phyloP scores from a whole-genome alignment of 192 early-diverging fungal species.

The Allomyces macrogynus region DNA sequence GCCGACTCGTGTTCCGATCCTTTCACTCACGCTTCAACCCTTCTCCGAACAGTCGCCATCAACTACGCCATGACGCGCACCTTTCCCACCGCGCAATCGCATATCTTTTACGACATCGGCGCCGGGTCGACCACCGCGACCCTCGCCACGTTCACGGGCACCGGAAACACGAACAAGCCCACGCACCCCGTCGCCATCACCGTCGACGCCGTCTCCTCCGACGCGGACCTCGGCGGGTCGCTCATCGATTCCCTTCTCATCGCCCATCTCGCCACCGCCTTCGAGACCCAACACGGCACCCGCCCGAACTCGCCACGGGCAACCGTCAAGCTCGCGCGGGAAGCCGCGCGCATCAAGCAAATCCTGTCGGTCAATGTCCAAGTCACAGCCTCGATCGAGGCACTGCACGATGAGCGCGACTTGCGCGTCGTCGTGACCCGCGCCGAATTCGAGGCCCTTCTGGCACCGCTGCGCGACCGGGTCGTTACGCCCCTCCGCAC shows the following conservation, averaged over 20 bases:
- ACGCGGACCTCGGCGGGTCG: constrained; percentile 68
- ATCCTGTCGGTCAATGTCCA: constrained; percentile 89
- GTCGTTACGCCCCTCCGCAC: constrained; percentile 43
- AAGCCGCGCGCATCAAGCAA: constrained; percentile 87
- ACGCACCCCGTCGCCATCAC: constrained; percentile 34
- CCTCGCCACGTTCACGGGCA: constrained; percentile 50
- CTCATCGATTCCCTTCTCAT: constrained; percentile 67
- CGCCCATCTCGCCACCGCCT: constrained; percentile 54
- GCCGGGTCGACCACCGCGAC: constrained; percentile 83
- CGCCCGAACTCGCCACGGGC: constrained; percentile 30
- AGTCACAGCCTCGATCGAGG: constrained; percentile 68
- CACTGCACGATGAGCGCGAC: constrained; percentile 68
- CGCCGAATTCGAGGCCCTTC: constrained; percentile 47
- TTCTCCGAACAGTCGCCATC: too few species aligned
- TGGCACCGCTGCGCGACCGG: constrained; percentile 39
- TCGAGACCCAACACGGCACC: constrained; percentile 28
- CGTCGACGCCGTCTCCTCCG: constrained; percentile 61
- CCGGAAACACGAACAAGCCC: constrained; percentile 34
- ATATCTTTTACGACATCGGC: constrained; percentile 96
- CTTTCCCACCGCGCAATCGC: constrained; percentile 46
- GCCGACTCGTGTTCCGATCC: too few species aligned
- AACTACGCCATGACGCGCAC: constrained; percentile 67
- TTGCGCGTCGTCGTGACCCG: constrained; percentile 62
- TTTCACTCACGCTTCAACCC: too few species aligned
- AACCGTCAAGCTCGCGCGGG: constrained; percentile 72